A percentile compares a stretch with the other conserved stretches of the same genome.
phyloP scores from a whole-genome alignment of 805 yeast species.

The Starmera quercuum region DNA sequence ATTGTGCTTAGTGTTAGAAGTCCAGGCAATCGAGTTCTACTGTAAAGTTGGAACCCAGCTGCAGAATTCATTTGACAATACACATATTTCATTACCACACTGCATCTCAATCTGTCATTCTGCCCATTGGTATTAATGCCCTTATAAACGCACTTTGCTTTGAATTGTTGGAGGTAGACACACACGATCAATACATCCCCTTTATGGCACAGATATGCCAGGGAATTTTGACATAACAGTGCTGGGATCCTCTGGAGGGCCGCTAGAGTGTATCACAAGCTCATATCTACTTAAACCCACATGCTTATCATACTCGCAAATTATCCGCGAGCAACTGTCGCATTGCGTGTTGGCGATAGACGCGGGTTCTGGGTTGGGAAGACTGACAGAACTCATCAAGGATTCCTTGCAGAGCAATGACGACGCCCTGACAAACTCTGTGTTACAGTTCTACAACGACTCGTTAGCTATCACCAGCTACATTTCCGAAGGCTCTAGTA shows the following conservation, averaged over 20 bases:
- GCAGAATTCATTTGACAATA: no score
- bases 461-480: background rate
- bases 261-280: constrained; percentile 64
- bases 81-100: no score
- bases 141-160: no score
- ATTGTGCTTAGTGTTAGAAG: no score
- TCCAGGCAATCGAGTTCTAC: no score
- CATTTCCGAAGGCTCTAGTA: constrained; percentile 6
- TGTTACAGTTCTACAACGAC: constrained; percentile 5
- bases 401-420: constrained; percentile 7
- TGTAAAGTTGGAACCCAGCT: no score
- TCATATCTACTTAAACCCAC: constrained; percentile 58
- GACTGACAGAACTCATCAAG: constrained; percentile 36
- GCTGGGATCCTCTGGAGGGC: constrained; percentile 83
- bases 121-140: no score
- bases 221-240: constrained; percentile 50
- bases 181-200: no score
- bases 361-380: constrained; percentile 69
- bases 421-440: constrained; percentile 4
- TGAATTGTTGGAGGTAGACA: no score
- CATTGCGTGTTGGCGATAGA: constrained; percentile 54
- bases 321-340: constrained; percentile 18
- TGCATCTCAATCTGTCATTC: no score
- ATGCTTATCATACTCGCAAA: constrained; percentile 30
- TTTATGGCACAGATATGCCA: no score